Evolutionary conservation across 192 early-diverging fungal species (phyloP), one percentile per base, ranked within the genome.

Genomic region (Linnemannia zychae): DNA sequence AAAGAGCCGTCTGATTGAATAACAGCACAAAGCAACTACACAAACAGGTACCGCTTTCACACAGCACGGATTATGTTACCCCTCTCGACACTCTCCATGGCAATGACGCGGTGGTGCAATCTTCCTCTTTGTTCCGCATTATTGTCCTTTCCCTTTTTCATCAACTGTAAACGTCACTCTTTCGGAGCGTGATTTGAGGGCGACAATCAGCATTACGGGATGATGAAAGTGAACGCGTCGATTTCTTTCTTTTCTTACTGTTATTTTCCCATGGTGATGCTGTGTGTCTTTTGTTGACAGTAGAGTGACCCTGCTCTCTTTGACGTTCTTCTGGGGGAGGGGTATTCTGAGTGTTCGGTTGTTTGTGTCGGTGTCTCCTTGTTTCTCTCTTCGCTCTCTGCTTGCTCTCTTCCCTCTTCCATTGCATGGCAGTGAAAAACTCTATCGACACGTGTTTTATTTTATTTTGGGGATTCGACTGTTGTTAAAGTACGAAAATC

Each of bases 361-460:
- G 28, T 15, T 63, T 63, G 57, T 63, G 31, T 60, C 12, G n/a
- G 24, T 31, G n/a, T 2, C 22, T 12, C 7, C 57, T 22, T 33
- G 24, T 63, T 60, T 63, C n/a, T 53, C 20, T n/a, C 9, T 44
- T 44, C 9, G 40, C 9, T 9, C n/a, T 28, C 28, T 12, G 24
- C 3, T n/a, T 13, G 28, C 31, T 7, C 31, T 33, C 28, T 24
- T 63, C 18, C 52, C 44, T 17, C 24, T 46, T 33, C 65, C 53
- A 53, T 33, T 24, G 38, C 7, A 15, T 24, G 20, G 36, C 17
- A n/a, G 33, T 31, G n/a, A 36, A 57, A 31, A 57, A 31, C 53
- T 63, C 73, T 40, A 37, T n/a, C 47, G 50, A 71, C 71, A 79
- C 71, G 77, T 72, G 77, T 73, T 71, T 71, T 78, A 63, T 76